phyloP scores from a whole-genome alignment of 306 rosid genomes.

The Phaseolus lunatus region DNA sequence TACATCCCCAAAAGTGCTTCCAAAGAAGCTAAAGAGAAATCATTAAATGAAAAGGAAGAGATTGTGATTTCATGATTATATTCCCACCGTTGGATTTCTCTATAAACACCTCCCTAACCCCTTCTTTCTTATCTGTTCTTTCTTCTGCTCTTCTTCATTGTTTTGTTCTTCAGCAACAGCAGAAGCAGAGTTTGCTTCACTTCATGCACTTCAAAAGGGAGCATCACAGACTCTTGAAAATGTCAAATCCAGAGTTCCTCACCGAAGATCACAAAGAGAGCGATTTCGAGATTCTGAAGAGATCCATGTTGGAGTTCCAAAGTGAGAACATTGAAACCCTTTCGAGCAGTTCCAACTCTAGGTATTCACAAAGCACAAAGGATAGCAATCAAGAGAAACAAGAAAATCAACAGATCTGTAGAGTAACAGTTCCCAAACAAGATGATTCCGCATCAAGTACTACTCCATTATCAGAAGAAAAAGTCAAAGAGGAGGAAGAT shows the following conservation, averaged over 20 bases:
- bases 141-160: constrained; percentile 9
- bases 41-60: constrained; percentile 27
- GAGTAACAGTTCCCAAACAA: not conserved
- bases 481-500: not conserved
- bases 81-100: constrained; percentile 42
- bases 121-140: constrained; percentile 15
- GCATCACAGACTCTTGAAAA: not conserved
- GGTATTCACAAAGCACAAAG: not conserved
- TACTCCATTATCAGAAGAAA: not conserved
- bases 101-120: constrained; percentile 29
- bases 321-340: constrained; percentile 9
- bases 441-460: constrained; percentile 2
- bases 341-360: constrained; percentile 36
- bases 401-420: not conserved
- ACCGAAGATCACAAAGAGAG: constrained; percentile 30
- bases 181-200: constrained; percentile 14
- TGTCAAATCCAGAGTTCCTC: constrained; percentile 45
- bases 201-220: constrained; percentile 29
- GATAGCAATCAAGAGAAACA: constrained; percentile 1
- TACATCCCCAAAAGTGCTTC: constrained; percentile 50
- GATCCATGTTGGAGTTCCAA: constrained; percentile 1
- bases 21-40: constrained; percentile 38
- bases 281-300: constrained; percentile 24
- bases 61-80: constrained; percentile 35
- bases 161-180: not conserved